phyloP scores from a whole-genome alignment of 306 rosid species.

The Psophocarpus tetragonolobus region DNA sequence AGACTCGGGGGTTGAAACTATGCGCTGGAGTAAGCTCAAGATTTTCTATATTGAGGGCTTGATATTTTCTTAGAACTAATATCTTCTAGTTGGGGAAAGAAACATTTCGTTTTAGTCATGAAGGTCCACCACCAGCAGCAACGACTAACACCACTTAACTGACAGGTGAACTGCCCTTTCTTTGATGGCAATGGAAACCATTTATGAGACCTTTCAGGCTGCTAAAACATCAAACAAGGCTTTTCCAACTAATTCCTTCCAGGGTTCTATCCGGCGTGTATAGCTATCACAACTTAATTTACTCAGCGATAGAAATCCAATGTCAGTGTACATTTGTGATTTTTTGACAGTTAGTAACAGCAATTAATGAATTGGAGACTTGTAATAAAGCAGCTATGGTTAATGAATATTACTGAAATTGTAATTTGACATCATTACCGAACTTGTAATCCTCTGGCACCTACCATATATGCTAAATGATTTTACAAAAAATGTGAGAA shows the following conservation, averaged over 20 bases:
- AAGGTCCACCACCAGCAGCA: constrained; percentile 31
- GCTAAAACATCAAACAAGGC: constrained; percentile 18
- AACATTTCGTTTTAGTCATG: not conserved
- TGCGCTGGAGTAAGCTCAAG: not conserved
- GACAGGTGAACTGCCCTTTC: constrained; percentile 21
- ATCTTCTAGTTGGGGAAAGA: not conserved
- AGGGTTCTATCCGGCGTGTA: not conserved
- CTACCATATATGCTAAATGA: constrained; percentile 21
- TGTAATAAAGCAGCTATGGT: constrained; percentile 14
- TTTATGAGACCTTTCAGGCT: constrained; percentile 27
- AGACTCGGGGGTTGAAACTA: not conserved
- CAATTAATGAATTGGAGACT: constrained; percentile 1
- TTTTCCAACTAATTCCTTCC: constrained; percentile 7
- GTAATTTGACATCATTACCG: not conserved
- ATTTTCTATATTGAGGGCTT: not conserved
- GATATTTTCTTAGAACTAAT: not conserved
- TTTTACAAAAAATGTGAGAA: constrained; percentile 11
- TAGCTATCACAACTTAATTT: constrained; percentile 14
- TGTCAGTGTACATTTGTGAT: constrained; percentile 11
- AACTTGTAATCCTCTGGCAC: constrained; percentile 15
- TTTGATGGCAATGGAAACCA: constrained; percentile 29
- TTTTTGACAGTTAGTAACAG: not conserved
- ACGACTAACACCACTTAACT: constrained; percentile 14
- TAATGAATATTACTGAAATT: not conserved
- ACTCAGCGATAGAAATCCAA: constrained; percentile 15